Conservation (phyloP, 106 monocot genomes). For the Dendrobium officinale region DNA sequence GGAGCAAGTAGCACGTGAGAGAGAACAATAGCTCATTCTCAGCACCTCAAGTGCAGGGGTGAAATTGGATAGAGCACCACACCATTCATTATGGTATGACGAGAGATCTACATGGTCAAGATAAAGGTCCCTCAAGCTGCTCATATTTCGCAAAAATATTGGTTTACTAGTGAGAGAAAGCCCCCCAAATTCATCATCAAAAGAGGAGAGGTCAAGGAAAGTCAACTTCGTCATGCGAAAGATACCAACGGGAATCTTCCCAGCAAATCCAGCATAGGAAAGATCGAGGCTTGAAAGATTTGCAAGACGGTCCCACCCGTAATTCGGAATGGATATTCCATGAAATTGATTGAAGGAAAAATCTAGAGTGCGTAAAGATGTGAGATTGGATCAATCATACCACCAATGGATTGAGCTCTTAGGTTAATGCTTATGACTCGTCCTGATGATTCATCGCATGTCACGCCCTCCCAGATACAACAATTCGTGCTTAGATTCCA, state of each 20-base stretch:
- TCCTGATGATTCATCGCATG: neutral
- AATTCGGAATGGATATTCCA: too few species aligned
- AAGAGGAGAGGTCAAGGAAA: conserved; percentile 33
- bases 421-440: conserved; percentile 40
- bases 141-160: neutral
- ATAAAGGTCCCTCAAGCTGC: too few species aligned
- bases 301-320: neutral
- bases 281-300: conserved; percentile 36
- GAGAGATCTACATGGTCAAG: too few species aligned
- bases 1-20: too few species aligned
- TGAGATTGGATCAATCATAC: conserved; percentile 11
- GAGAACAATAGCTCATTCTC: conserved; percentile 15
- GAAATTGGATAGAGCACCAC: conserved; percentile 11
- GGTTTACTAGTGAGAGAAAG: conserved; percentile 11
- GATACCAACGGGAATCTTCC: conserved; percentile 25
- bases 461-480: too few species aligned
- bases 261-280: conserved; percentile 28
- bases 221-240: conserved; percentile 18
- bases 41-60: conserved; percentile 22
- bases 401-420: conserved; percentile 10
- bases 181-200: neutral
- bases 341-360: conserved; percentile 17
- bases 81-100: conserved; percentile 9
- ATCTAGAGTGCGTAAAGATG: conserved; percentile 27
- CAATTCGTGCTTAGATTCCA: too few species aligned